Conservation (phyloP, 2,329 filamentous ascomycete species). For the Emmonsiellopsis sp. region DNA sequence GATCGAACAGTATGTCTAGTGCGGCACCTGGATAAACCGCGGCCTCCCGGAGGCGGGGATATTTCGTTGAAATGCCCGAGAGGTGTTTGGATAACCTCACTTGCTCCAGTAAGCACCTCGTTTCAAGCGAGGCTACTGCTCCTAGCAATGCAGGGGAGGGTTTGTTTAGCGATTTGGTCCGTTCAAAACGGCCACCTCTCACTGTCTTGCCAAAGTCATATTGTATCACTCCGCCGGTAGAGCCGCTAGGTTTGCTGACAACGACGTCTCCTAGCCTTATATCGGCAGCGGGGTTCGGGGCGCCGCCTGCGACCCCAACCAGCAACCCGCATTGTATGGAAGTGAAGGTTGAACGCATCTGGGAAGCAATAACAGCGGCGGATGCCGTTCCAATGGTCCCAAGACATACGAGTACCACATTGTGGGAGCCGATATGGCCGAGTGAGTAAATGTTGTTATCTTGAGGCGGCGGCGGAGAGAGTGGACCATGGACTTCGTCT, state of each 20-base stretch:
- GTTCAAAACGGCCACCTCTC: slow-evolving; percentile 1
- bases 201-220: slow-evolving; percentile 8
- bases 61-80: background rate
- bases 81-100: background rate
- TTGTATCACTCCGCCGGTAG: slow-evolving; percentile 7
- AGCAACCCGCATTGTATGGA: slow-evolving; percentile 10
- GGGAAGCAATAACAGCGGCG: slow-evolving; percentile 6
- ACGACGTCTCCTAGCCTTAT: slow-evolving; percentile 15
- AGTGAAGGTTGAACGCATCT: slow-evolving; percentile 10
- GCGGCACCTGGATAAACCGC: background rate
- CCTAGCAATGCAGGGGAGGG: background rate
- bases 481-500: slow-evolving; percentile 7
- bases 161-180: background rate
- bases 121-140: background rate
- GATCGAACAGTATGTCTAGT: background rate
- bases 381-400: slow-evolving; percentile 4
- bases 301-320: slow-evolving; percentile 13
- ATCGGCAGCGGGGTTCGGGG: slow-evolving; percentile 6
- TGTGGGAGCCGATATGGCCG: slow-evolving; percentile 11
- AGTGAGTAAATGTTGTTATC: slow-evolving; percentile 11
- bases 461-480: background rate
- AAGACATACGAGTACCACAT: slow-evolving; percentile 13
- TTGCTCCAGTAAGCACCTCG: background rate
- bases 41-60: background rate
- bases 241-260: slow-evolving; percentile 6